Conservation (phyloP, 805 yeast genomes). For the Myxozyma udenii region DNA sequence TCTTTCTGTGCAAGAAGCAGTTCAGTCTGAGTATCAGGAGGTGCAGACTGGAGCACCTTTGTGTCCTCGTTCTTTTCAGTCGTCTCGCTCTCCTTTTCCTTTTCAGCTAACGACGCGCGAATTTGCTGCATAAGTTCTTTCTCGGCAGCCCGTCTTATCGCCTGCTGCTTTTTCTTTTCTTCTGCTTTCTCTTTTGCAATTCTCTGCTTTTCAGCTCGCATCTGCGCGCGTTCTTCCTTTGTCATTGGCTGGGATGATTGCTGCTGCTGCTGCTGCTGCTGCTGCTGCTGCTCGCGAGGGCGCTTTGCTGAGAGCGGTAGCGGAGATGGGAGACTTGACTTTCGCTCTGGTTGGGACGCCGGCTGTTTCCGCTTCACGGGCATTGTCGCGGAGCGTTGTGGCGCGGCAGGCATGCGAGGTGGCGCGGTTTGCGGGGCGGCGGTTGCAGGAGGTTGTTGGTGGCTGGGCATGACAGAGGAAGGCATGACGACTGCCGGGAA, state of each 20-base stretch:
- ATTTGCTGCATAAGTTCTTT: slow-evolving; percentile 14
- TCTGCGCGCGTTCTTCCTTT: slow-evolving; percentile 13
- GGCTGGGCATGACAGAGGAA: too few species aligned
- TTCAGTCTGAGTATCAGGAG: slow-evolving; percentile 17
- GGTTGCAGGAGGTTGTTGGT: too few species aligned
- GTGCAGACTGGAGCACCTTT: neutral
- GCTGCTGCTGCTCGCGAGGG: slow-evolving; percentile 4
- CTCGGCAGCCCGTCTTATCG: slow-evolving; percentile 10
- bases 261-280: neutral
- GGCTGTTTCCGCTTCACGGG: too few species aligned
- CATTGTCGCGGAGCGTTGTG: too few species aligned
- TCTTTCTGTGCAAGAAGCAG: slow-evolving; percentile 8
- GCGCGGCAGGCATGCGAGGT: too few species aligned
- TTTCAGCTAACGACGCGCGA: slow-evolving; percentile 10
- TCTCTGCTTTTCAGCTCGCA: slow-evolving; percentile 14
- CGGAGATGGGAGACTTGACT: too few species aligned
- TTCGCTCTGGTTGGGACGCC: too few species aligned
- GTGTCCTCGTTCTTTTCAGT: neutral
- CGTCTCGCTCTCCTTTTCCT: slow-evolving; percentile 2
- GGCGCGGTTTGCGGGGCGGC: too few species aligned
- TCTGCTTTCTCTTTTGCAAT: slow-evolving; percentile 11
- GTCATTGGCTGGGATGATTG: slow-evolving; percentile 3
- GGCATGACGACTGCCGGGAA: too few species aligned
- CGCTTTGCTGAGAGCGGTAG: too few species aligned
- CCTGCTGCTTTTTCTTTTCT: slow-evolving; percentile 9